Evolutionary conservation across 2,329 filamentous ascomycete species (phyloP), one percentile per base, ranked within the genome.

Genomic region (Epichloe sylvatica): DNA sequence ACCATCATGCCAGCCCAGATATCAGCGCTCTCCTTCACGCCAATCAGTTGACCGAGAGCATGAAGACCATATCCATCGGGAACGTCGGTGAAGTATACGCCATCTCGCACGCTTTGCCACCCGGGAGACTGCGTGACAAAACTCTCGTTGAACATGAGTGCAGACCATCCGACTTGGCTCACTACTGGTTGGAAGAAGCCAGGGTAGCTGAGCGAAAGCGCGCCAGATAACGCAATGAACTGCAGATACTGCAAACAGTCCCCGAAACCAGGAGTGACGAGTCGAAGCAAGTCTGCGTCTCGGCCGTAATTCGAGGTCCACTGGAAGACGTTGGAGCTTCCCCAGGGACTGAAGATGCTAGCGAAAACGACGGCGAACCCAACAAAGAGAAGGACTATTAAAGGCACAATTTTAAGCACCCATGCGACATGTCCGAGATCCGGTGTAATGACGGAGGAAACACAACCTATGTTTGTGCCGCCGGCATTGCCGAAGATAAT

Each of bases 271-370:
- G 92, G 92, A 0, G 92, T 98, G 35, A 98, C 88, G 45, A 98
- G 74, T 49, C 92, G 82, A 49, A 98, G 73, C 56, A 96, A 72
- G 67, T 98, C 92, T 53, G 87, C 86, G 59, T 98, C 92, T 57
- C 91, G 81, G 36, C 92, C 92, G 63, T 94, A 97, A 63, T 98
- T 98, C 61, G 88, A 94, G n/a, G 88, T 89, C 89, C 91, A 98
- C 56, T 86, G 83, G 64, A 97, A 97, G 19, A 91, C 75, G 62
- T 98, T 86, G 7, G 80, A 80, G 1, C 88, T 86, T 19, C 92
- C 92, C 91, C 92, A 98, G 0, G 92, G 92, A 61, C 90, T 96
- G 62, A 81, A 91, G 37, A 94, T 86, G 46, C 81, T 86, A 3
- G 92, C 89, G 56, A 88, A 81, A 36, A 90, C 72, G 6, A 91